A percentile compares a stretch with the other conserved stretches of the same genome.
Evolutionary conservation across 805 yeast genomes (phyloP).

Genomic region (Ogataea populi-albae): DNA sequence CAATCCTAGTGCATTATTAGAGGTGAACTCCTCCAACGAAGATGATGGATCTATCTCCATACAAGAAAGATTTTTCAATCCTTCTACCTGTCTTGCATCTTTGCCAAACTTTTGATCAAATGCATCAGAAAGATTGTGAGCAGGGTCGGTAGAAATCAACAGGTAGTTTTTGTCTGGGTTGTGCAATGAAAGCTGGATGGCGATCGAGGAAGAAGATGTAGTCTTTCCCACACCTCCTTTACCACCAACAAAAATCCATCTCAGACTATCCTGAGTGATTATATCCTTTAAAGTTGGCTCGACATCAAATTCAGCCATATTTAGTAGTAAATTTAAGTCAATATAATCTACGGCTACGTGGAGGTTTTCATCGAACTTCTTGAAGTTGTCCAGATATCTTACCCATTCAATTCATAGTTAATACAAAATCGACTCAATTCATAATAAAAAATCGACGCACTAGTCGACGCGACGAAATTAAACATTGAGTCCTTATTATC

Average conservation of each 20-base stretch:
- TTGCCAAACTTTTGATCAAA: slow-evolving; percentile 98
- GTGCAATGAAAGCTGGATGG: slow-evolving; percentile 84
- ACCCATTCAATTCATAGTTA: too few relatives aligned
- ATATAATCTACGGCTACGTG: too few relatives aligned
- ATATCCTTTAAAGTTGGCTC: slow-evolving; percentile 73
- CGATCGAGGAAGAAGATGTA: slow-evolving; percentile 92
- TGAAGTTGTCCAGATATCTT: too few relatives aligned
- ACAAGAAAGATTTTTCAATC: slow-evolving; percentile 83
- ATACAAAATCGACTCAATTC: too few relatives aligned
- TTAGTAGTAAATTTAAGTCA: too few relatives aligned
- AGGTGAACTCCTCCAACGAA: slow-evolving; percentile 78
- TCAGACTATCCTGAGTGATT: slow-evolving; percentile 61
- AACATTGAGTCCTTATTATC: too few relatives aligned
- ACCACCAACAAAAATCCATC: slow-evolving; percentile 99
- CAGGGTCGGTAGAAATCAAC: slow-evolving; percentile 96
- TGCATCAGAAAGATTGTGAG: slow-evolving; percentile 96
- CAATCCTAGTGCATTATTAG: slow-evolving; percentile 33
- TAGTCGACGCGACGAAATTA: too few relatives aligned
- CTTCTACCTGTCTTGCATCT: slow-evolving; percentile 92
- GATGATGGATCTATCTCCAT: slow-evolving; percentile 99
- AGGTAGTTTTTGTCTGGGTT: slow-evolving; percentile 80
- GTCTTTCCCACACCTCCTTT: slow-evolving; percentile 99
- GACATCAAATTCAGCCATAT: slow-evolving; percentile 49
- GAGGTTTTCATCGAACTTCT: too few relatives aligned
- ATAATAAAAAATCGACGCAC: too few relatives aligned